Percentiles rank a stretch among this genome's conserved stretches.
Conservation (phyloP, 2,329 filamentous ascomycete species). For the Herpotrichia juniperi region DNA sequence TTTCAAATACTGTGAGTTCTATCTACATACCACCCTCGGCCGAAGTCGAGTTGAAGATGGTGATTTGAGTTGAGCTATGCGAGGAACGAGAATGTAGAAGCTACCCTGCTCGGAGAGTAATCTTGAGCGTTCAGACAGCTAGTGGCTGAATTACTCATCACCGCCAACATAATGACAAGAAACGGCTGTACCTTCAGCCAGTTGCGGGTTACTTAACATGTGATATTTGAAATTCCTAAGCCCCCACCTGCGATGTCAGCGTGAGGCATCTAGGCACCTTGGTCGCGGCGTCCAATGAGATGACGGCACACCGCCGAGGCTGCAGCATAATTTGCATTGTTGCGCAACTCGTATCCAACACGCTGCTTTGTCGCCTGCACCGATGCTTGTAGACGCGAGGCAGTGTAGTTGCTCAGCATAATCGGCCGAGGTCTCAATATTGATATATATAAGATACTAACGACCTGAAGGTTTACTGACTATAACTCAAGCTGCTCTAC, state of each 20-base stretch:
- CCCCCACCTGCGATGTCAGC: neutral
- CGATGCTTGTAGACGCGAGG: neutral
- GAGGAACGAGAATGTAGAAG: neutral
- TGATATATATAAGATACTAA: neutral
- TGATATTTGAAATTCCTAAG: neutral
- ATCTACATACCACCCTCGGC: neutral
- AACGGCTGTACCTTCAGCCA: neutral
- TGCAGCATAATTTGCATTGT: neutral
- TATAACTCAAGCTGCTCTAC: neutral
- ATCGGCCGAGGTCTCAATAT: neutral
- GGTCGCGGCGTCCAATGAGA: neutral
- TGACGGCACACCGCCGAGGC: neutral
- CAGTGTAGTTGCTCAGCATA: neutral
- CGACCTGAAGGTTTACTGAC: neutral
- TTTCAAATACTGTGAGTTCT: neutral
- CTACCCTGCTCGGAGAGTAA: neutral
- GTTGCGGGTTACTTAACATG: neutral
- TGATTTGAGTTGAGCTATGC: neutral
- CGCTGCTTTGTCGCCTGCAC: neutral
- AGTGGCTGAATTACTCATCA: conserved; percentile 14
- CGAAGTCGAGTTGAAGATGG: neutral
- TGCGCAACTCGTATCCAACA: neutral
- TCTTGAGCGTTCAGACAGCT: neutral
- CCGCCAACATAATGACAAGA: neutral
- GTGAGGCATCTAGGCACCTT: neutral